Base-by-base conservation (phyloP, 345 rosid species). In the Eucalyptus urophylla region DNA sequence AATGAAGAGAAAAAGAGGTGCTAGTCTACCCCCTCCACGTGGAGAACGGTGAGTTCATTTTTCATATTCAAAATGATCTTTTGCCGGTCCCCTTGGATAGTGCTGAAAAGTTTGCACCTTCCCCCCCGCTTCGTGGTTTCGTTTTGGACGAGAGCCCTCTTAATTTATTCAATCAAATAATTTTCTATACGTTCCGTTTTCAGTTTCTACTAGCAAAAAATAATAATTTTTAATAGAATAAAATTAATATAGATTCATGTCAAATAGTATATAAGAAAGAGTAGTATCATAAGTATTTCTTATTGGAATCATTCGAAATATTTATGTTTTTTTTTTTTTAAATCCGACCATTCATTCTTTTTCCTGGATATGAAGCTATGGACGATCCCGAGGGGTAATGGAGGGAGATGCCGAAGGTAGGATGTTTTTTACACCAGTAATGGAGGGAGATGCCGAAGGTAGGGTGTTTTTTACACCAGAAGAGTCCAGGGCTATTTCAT, bases 401-500 rank as follows among this genome's bases (percentile, higher is more conserved):
- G 67, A 88, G 49, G 92, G 90, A 43, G 91, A 72, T 1, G 94
- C 93, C 9, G 91, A 86, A 24, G 88, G 87, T 67, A 53, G 86
- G 27, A n/a, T 25, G 44, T 86, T 91, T 31, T 96, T 93, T 89
- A 96, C 94, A 90, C 90, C 99, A 7, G 95, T 19, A 62, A 60
- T 33, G 87, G 67, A 88, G 49, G 92, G 90, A 43, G 91, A 72
- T 1, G 94, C 93, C 9, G 91, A 86, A 24, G 88, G 87, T 67
- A 53, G 86, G 27, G 45, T 25, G 44, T 86, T 91, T 31, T 96
- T 93, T 89, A 96, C 94, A 90, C 90, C 99, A 7, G 95, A 16
- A 93, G 92, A 53, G 98, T 56, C 29, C 31, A 3, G 95, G 90
- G 99, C 99, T 86, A 89, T 96, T 80, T 88, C 93, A 1, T 97